These are phyloP conservation scores for Hygrocybe coccinea DNA, from an alignment of 768 basidiomycete species.

Conservation along the genomic window DNA sequence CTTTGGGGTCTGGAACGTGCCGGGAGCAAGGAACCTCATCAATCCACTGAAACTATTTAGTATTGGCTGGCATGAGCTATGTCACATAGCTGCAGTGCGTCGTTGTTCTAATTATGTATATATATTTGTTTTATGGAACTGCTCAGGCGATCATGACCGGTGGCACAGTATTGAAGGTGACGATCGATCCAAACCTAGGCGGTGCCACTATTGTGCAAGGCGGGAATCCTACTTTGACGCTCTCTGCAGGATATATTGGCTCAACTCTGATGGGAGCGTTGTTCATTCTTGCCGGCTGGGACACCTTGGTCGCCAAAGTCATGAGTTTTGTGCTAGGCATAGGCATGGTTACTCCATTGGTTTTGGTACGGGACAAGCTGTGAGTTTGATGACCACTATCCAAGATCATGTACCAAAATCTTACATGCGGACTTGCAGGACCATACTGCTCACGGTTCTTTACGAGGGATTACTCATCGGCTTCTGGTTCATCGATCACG, in stretches of 20 bases:
- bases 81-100: conserved; percentile 73
- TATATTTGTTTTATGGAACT: neutral
- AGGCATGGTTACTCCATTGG: conserved; percentile 79
- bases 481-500: conserved; percentile 95
- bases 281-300: conserved; percentile 81
- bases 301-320: conserved; percentile 87
- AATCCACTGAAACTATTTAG: conserved; percentile 83
- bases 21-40: conserved; percentile 71
- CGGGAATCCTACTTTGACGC: conserved; percentile 64
- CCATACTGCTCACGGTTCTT: conserved; percentile 72
- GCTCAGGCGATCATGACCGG: conserved; percentile 71
- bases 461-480: conserved; percentile 87
- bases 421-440: conserved; percentile 44
- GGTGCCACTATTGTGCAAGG: conserved; percentile 75
- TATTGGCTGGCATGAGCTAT: conserved; percentile 86
- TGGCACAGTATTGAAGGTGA: conserved; percentile 70
- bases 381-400: conserved; percentile 38
- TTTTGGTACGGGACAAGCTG: conserved; percentile 87
- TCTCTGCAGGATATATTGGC: conserved; percentile 78
- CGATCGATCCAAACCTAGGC: conserved; percentile 80
- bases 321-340: conserved; percentile 87
- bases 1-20: conserved; percentile 85
- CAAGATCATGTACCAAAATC: neutral
- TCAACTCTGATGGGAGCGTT: conserved; percentile 77
- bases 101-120: neutral